Base-by-base conservation (phyloP, 495 filamentous ascomycete genomes). In the Penicillium maclennaniae region DNA sequence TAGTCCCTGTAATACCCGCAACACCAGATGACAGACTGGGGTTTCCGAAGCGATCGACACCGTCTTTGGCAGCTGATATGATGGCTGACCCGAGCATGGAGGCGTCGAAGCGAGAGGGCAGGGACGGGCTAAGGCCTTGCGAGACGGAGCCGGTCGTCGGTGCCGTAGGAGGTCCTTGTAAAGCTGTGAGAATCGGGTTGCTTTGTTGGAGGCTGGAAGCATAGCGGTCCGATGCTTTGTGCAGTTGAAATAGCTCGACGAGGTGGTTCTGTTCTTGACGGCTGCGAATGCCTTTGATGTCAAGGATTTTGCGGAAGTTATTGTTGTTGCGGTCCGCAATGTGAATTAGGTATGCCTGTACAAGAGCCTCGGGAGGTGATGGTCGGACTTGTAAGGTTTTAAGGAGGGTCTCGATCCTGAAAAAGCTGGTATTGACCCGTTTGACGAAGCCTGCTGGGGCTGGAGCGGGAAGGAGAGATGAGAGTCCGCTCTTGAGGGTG, bases 361-460 rank as follows among this genome's bases (percentile, higher is more conserved):
- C 91, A 26, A 98, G 85, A 6, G 89, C 93, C 73, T 98, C 93
- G 1, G 91, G 83, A 1, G 93, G 95, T 10, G 84, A 87, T 20
- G 91, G 85, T 15, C 90, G 89, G 19, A 98, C 95, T 72, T 98
- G 93, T 7, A 98, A 83, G 1, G 93, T 97, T 68, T 98, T 98
- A 59, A 97, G 87, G 38, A 98, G 82, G 0, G 88, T 85, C 69
- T 97, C 92, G 54, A 97, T 83, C 58, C 91, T 91, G 28, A 83
- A 81, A 78, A 93, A 92, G 70, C 81, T 86, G 50, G 80, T 79
- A 68, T 87, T 88, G 54, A 97, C 91, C 45, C 92, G 89, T 71
- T 96, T 97, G 58, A 88, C 74, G 73, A 92, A 96, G 59, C 78
- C 77, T 17, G 81, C 68, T 5, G 83, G 80, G 0, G 85, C 71